phyloP scores from a whole-genome alignment of 768 basidiomycete genomes.

The Cytidiella melzeri region DNA sequence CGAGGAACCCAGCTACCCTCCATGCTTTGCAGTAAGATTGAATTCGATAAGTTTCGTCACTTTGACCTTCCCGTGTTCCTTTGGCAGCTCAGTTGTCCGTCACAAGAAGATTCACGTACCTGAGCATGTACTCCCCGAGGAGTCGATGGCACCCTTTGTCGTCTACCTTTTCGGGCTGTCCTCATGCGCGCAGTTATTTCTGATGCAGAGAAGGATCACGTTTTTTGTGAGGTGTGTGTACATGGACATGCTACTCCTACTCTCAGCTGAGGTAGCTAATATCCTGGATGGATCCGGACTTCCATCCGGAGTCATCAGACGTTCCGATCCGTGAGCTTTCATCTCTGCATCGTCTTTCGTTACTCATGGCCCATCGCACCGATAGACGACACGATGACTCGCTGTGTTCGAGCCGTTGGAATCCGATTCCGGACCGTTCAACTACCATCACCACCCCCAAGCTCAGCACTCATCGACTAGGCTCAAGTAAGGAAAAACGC shows the following conservation, averaged over 20 bases:
- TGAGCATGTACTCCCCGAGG: too few relatives aligned
- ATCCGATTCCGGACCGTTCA: slow-evolving; percentile 9
- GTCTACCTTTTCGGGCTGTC: too few relatives aligned
- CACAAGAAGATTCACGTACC: not conserved
- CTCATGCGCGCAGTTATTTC: too few relatives aligned
- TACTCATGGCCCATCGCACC: slow-evolving; percentile 4
- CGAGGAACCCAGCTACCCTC: too few relatives aligned
- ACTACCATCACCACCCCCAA: not conserved
- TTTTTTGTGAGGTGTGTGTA: too few relatives aligned
- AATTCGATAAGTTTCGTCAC: too few relatives aligned
- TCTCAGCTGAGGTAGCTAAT: not conserved
- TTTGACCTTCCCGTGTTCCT: not conserved
- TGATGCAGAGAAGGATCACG: too few relatives aligned
- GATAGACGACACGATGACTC: not conserved
- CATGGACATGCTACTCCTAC: not conserved
- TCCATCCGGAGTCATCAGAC: too few relatives aligned
- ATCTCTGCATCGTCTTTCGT: slow-evolving; percentile 1
- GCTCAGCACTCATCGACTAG: not conserved
- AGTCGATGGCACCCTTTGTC: not conserved
- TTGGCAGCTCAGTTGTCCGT: not conserved
- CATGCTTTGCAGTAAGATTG: too few relatives aligned
- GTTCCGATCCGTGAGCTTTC: slow-evolving; percentile 2
- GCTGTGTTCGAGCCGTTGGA: slow-evolving; percentile 4
- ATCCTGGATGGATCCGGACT: too few relatives aligned
- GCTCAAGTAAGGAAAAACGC: slow-evolving; percentile 1